A percentile compares a stretch with the other conserved stretches of the same genome.
Evolutionary conservation across 805 yeast genomes (phyloP).

Genomic region (Lipomyces anomalus): DNA sequence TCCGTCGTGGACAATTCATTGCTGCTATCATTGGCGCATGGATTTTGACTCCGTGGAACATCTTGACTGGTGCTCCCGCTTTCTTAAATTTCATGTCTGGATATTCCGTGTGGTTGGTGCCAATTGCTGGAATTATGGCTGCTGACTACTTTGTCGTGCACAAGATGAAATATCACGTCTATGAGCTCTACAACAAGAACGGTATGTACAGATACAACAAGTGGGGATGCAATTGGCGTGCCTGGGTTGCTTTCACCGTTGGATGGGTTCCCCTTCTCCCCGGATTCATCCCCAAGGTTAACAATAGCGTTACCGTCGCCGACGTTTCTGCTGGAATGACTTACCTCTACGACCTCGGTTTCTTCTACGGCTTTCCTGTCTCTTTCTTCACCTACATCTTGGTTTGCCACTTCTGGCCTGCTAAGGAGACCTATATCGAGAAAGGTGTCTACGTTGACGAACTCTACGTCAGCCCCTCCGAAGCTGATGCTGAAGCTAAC

Average conservation of each 20-base stretch:
- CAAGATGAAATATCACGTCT: slow-evolving; percentile 36
- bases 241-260: slow-evolving; percentile 32
- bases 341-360: slow-evolving; percentile 15
- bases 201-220: slow-evolving; percentile 41
- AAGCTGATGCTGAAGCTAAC: too few species aligned
- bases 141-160: slow-evolving; percentile 41
- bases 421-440: slow-evolving; percentile 14
- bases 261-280: slow-evolving; percentile 30
- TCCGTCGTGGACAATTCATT: slow-evolving; percentile 38
- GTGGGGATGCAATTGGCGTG: slow-evolving; percentile 43
- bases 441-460: slow-evolving; percentile 13
- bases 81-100: slow-evolving; percentile 36
- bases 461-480: too few species aligned
- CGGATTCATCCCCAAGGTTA: slow-evolving; percentile 25
- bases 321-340: slow-evolving; percentile 5
- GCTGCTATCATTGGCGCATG: slow-evolving; percentile 35
- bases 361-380: slow-evolving; percentile 16
- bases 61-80: slow-evolving; percentile 35
- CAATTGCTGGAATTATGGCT: slow-evolving; percentile 37
- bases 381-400: slow-evolving; percentile 11
- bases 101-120: slow-evolving; percentile 39
- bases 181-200: slow-evolving; percentile 36
- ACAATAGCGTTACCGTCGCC: slow-evolving; percentile 37
- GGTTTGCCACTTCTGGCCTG: slow-evolving; percentile 12
- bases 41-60: slow-evolving; percentile 41